These are phyloP conservation scores for Colletotrichum magnum DNA, from an alignment of 2,329 filamentous ascomycete species.

Conservation along the genomic window DNA sequence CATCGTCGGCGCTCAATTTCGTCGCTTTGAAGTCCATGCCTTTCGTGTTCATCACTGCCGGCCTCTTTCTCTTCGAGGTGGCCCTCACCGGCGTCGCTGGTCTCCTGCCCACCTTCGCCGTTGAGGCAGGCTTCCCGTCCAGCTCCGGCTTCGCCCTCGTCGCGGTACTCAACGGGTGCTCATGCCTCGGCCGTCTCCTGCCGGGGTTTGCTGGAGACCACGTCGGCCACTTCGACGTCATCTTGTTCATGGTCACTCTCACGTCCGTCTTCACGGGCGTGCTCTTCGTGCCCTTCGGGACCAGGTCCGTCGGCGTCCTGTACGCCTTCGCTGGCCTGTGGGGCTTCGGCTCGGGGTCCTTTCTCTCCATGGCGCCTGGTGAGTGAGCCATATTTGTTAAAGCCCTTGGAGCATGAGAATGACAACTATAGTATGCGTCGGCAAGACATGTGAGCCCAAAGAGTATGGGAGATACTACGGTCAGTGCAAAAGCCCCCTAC, in stretches of 20 bases:
- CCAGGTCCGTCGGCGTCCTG: constrained; percentile 52
- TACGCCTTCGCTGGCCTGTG: constrained; percentile 61
- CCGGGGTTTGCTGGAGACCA: constrained; percentile 59
- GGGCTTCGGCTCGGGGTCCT: constrained; percentile 63
- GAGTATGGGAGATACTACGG: constrained; percentile 53
- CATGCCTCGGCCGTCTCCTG: constrained; percentile 58
- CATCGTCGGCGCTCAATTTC: constrained; percentile 53
- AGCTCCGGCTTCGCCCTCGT: constrained; percentile 60
- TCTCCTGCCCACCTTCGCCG: constrained; percentile 61
- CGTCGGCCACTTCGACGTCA: constrained; percentile 60
- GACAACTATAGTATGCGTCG: constrained; percentile 56
- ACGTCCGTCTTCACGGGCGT: constrained; percentile 53
- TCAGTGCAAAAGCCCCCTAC: fast-evolving
- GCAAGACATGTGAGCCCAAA: constrained; percentile 60
- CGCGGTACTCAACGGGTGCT: constrained; percentile 59
- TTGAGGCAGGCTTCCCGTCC: constrained; percentile 49
- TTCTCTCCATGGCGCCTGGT: constrained; percentile 57
- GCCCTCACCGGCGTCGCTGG: constrained; percentile 62
- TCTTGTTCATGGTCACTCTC: constrained; percentile 42
- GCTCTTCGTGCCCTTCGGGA: constrained; percentile 61
- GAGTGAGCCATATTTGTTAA: neutral
- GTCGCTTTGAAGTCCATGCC: constrained; percentile 56
- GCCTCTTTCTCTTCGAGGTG: constrained; percentile 62
- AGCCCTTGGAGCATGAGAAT: too few relatives aligned
- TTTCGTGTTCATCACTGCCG: constrained; percentile 57